Evolutionary conservation across 306 rosid genomes (phyloP), one percentile per base, ranked within the genome.

Genomic region (Alnus glutinosa): DNA sequence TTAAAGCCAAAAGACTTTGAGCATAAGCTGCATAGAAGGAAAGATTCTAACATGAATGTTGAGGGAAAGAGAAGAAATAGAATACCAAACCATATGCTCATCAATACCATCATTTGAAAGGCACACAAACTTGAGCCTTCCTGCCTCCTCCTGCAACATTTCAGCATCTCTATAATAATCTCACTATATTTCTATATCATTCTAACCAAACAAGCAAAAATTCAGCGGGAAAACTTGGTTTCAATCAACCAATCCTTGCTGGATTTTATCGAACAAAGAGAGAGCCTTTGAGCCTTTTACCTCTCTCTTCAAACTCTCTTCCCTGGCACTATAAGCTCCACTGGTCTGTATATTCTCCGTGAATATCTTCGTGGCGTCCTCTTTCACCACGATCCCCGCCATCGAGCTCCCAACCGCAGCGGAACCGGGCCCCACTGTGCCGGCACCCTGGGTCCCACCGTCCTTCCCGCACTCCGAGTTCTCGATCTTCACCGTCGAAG

Each of bases 241-340:
- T 48, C 13, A 48, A 48, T 48, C 52, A 48, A 48, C 10, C 52
- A 48, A 11, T 48, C 52, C 3, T 48, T 2, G 52, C 52, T 48
- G 52, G n/a, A 13, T 37, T 39, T 42, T 18, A 14, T 15, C 47
- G 15, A 36, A 67, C 51, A 42, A 67, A 67, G 1, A 67, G 23
- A 64, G 28, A 70, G 69, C 9, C 11, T 13, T 14, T 48, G 70
- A 46, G 30, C 39, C 49, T 47, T 15, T 59, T 34, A 89, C 98
- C 92, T 95, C 99, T 85, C 88, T 90, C 74, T 89, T 95, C 74
- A 93, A 86, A 77, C 80, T 86, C 86, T 93, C 99, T 81, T 95
- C 99, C 83, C 99, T 84, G 2, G 99, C 97, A 71, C 87, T 88
- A 69, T 95, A 95, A 61, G 99, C 99, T 61, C 99, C 99, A 79